These are phyloP conservation scores for Diaporthe vexans DNA, from an alignment of 2,329 filamentous ascomycete species.

Conservation along the genomic window DNA sequence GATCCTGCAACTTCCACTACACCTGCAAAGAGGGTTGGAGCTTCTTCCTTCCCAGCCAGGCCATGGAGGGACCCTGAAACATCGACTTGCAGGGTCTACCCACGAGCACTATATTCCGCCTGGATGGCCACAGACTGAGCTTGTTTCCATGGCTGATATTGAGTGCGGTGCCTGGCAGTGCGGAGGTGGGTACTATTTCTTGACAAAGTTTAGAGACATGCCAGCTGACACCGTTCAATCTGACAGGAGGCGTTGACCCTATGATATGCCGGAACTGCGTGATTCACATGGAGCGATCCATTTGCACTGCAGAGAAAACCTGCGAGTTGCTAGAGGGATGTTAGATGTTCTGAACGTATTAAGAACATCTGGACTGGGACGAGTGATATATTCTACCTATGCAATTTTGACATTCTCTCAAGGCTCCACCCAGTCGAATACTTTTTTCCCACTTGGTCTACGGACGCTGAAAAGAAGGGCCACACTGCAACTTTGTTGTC, in stretches of 20 bases:
- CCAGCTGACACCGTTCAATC: neutral
- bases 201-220: neutral
- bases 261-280: neutral
- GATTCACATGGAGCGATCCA: neutral
- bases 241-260: neutral
- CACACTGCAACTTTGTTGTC: neutral
- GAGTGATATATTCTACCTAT: neutral
- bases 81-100: neutral
- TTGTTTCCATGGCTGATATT: neutral
- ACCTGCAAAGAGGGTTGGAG: neutral
- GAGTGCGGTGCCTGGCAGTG: neutral
- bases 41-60: neutral
- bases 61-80: neutral
- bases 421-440: neutral
- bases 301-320: neutral
- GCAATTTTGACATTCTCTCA: neutral
- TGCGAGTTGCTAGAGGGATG: neutral
- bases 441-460: neutral
- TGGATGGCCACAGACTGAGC: neutral
- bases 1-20: neutral
- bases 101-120: neutral
- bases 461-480: no score
- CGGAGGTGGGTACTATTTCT: neutral
- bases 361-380: neutral
- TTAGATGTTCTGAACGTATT: neutral